Base-by-base conservation (phyloP, 2,329 filamentous ascomycete species). In the Calonectria pauciramosa region DNA sequence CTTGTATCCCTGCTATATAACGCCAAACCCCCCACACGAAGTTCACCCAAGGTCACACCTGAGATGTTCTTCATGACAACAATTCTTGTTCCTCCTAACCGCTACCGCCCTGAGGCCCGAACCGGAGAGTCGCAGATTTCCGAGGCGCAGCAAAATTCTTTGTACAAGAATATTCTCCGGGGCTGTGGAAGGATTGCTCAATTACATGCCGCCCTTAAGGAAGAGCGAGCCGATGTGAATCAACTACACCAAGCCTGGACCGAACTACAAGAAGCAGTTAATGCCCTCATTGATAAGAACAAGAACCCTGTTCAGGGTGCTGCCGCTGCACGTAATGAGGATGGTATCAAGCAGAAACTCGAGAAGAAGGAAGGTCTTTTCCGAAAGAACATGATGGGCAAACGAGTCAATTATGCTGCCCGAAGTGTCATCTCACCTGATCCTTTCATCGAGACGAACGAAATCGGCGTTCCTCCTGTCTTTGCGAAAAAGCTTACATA, bases 311-410 rank as follows among this genome's bases (percentile, higher is more conserved):
- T 95, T 4, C 93, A 94, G 77, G 95, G 95, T 67, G 89, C 92
- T 23, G 95, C 95, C 34, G 95, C 93, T 18, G 93, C 94, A 81
- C 90, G 93, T 71, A 94, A 95, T 68, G 95, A 97, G 75, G 96
- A 98, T 77, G 97, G 97, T 80, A 98, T 99, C 87, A 99, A 99
- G 87, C 97, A 99, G 83, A 94, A 96, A 83, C 90, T 99, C 34
- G 97, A 99, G 86, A 99, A 99, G 89, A 99, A 99, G 86, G 97
- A 99, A 83, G 97, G 97, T 78, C 90, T 99, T 36, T 99, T 99
- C 89, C 91, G 97, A 81, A 99, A 98, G 89, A 98, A 99, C 86
- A 99, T 99, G 97, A 99, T 99, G 97, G 97, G 97, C 75, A 99
- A 99, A 89, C 96, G 97, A 88, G 97, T 99, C 87, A 99, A 99